Evolutionary conservation across 192 early-diverging fungal genomes (phyloP).

Genomic region (Mortierella hygrophila): DNA sequence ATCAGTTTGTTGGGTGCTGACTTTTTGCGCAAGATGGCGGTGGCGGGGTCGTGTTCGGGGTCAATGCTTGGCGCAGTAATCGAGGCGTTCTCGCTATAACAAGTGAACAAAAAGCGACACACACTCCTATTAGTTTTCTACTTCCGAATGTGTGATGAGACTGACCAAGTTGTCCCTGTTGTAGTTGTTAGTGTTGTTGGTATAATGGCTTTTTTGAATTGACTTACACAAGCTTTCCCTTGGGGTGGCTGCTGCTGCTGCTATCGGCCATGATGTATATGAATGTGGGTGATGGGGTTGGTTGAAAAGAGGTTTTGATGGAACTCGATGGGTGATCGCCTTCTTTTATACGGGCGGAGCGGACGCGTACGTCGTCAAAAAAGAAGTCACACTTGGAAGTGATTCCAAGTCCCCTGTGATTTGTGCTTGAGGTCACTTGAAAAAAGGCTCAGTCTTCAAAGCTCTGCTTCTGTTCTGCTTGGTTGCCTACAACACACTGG

Average conservation of each 20-base stretch:
- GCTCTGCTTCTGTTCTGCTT: too few species aligned
- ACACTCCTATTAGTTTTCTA: not conserved
- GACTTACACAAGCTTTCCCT: constrained; percentile 52
- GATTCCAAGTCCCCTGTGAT: not conserved
- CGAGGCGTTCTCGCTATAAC: constrained; percentile 67
- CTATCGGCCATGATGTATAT: constrained; percentile 38
- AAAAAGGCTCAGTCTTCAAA: not conserved
- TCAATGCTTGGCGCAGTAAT: constrained; percentile 62
- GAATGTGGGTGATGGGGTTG: not conserved
- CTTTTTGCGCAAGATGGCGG: constrained; percentile 97
- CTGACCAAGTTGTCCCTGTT: not conserved
- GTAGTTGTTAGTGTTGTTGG: not conserved
- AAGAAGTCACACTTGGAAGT: not conserved
- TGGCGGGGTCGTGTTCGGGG: constrained; percentile 86
- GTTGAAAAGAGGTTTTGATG: not conserved
- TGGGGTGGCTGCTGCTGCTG: constrained; percentile 39
- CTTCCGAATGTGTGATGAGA: not conserved
- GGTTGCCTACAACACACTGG: too few species aligned
- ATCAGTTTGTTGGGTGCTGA: constrained; percentile 98
- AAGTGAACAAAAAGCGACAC: not conserved
- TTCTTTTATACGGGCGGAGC: not conserved
- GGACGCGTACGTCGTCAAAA: not conserved
- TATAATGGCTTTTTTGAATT: not conserved
- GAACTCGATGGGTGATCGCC: not conserved
- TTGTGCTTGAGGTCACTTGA: not conserved